Base-by-base conservation (phyloP, 345 rosid genomes). In the Aquilaria yunnanensis region DNA sequence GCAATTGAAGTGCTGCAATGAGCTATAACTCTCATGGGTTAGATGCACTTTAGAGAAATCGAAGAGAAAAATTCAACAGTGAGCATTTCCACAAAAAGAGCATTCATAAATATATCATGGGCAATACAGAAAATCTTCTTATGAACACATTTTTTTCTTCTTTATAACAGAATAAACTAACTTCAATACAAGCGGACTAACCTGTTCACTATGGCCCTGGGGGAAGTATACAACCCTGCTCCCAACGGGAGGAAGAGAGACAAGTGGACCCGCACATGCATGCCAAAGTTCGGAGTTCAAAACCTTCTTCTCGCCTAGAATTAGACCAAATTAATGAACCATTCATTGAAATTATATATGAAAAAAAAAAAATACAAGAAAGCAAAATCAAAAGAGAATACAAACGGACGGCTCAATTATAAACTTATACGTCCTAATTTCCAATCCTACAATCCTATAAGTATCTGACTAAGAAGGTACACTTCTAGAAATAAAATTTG, bases 191-290 rank as follows among this genome's bases (percentile, higher is more conserved):
- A 32, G 54, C 6, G 63, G 11, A 72, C 85, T 54, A 37, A 77
- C 99, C 96, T 95, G 99, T 80, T 95, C 99, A 47, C 99, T 95
- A 70, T 95, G 99, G 67, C 99, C 99, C 74, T 91, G 99, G 5
- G 99, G 90, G 62, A 95, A 95, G 78, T 95, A 95, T 61, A 95
- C 99, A 67, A 89, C 99, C 66, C 99, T 87, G 81, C 96, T 89
- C 69, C 99, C 98, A 52, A 85, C 74, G 47, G 86, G 88, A 64
- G 99, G 98, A 41, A 95, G 73, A 12, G 98, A 89, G 63, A 95
- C 99, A 70, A 95, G 92, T 72, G 99, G 99, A 65, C 99, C 99
- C 52, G 99, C 99, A 79, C 99, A 95, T 49, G 98, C 99, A 74
- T 95, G 99, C 99, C 99, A 95, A 32, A 95, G 94, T 74, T 95